phyloP scores from a whole-genome alignment of 1,139 yeast genomes.

The Saccharomyces hybrid region DNA sequence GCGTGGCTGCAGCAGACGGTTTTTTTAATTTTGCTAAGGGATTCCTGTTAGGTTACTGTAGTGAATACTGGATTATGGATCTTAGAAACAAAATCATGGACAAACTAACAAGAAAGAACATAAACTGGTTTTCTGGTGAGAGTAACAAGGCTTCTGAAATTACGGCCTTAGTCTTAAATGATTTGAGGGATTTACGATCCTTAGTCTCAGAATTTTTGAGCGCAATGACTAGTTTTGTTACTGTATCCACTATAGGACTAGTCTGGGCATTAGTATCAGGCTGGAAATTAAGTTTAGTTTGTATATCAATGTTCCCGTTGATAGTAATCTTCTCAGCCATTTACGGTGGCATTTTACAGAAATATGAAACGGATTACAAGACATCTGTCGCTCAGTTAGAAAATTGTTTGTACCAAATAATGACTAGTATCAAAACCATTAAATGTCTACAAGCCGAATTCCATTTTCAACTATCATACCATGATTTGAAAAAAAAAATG shows the following conservation, averaged over 20 bases:
- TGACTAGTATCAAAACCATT: slow-evolving; percentile 57
- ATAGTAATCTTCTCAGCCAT: slow-evolving; percentile 44
- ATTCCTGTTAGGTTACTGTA: slow-evolving; percentile 44
- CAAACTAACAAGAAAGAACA: slow-evolving; percentile 45
- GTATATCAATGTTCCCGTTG: slow-evolving; percentile 64
- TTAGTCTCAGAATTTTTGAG: slow-evolving; percentile 56
- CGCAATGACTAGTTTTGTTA: slow-evolving; percentile 44
- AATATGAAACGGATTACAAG: slow-evolving; percentile 55
- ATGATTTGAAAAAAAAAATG: slow-evolving; percentile 29
- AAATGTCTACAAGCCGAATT: slow-evolving; percentile 45
- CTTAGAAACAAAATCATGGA: slow-evolving; percentile 47
- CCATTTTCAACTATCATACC: slow-evolving; percentile 40
- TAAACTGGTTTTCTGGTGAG: slow-evolving; percentile 46
- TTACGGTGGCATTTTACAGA: slow-evolving; percentile 47
- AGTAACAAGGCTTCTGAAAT: slow-evolving; percentile 46
- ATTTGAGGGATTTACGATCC: slow-evolving; percentile 65
- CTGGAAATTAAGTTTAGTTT: slow-evolving; percentile 81
- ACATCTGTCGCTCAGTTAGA: slow-evolving; percentile 48
- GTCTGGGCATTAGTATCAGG: slow-evolving; percentile 76
- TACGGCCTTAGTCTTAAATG: slow-evolving; percentile 67
- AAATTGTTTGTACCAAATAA: slow-evolving; percentile 50
- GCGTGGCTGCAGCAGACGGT: slow-evolving; percentile 57
- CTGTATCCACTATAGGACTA: slow-evolving; percentile 52
- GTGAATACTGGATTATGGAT: slow-evolving; percentile 61
- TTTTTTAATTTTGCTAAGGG: slow-evolving; percentile 45